Evolutionary conservation across 2,329 filamentous ascomycete species (phyloP), one percentile per base, ranked within the genome.

Genomic region (Sclerotinia nivalis): DNA sequence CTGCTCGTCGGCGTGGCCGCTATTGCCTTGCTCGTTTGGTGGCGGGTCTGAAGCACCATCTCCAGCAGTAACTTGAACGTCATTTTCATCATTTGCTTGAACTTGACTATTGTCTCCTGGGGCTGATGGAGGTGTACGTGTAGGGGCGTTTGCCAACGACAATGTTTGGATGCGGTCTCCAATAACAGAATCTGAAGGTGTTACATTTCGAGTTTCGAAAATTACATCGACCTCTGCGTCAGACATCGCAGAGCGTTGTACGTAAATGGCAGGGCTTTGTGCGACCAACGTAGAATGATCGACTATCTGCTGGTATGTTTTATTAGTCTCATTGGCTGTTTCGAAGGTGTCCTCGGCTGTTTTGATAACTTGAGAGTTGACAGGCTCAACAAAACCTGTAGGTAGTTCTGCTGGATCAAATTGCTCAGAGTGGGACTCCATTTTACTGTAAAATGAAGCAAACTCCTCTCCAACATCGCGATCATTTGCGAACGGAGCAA

Each of bases 11-110:
- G 9, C 31, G 20, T 52, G 61, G 0, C 31, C 31, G 3, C n/a
- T 15, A 37, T 64, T 64, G 0, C 47, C 31, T 2, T 20, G 20
- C 28, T 64, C 47, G 5, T 22, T 52, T 12, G 15, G 61, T 64
- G 61, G 61, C 10, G 45, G 61, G 1, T 64, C 61, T 4, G 47
- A 64, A 20, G 61, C 47, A 20, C 31, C 47, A n/a, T 64, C n/a
- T 22, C n/a, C 61, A 40, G 61, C 60, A 20, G 47, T 18, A 13
- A 52, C n/a, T 64, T 52, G 31, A 6, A 52, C 31, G 34, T 40
- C 22, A 9, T 28, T 22, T 31, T 40, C 47, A 25, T 7, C 18
- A 12, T 37, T 34, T 52, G 13, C 31, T 52, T 50, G 61, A 40
- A 8, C 7, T 40, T 28, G 12, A 1, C 1, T 45, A 20, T n/a